A percentile compares a stretch with the other conserved stretches of the same genome.
phyloP scores from a whole-genome alignment of 106 monocot genomes.

The Iris macrosiphon region DNA sequence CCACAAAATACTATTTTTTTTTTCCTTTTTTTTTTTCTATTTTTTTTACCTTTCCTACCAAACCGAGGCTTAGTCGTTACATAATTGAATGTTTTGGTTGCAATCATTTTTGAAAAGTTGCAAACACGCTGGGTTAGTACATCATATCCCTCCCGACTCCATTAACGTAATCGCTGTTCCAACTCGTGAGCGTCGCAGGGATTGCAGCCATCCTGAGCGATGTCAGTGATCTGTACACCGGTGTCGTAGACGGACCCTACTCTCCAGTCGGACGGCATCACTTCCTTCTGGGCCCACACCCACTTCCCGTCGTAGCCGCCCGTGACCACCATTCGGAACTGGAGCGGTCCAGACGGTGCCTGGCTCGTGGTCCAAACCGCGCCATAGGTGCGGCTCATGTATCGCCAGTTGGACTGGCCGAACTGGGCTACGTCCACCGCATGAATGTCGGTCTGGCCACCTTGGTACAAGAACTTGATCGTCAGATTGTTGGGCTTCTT shows the following conservation, averaged over 20 bases:
- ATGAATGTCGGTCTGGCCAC: slow-evolving; percentile 80
- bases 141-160: too few relatives aligned
- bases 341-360: slow-evolving; percentile 64
- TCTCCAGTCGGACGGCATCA: slow-evolving; percentile 64
- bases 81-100: too few relatives aligned
- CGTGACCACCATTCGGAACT: slow-evolving; percentile 68
- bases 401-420: slow-evolving; percentile 50
- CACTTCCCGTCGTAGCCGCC: slow-evolving; percentile 85
- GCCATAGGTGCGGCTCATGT: slow-evolving; percentile 50
- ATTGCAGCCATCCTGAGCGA: slow-evolving; percentile 73
- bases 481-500: slow-evolving; percentile 35
- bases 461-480: slow-evolving; percentile 74
- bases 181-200: slow-evolving; percentile 44
- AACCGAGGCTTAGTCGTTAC: too few relatives aligned
- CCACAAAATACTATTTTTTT: too few relatives aligned
- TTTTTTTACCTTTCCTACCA: too few relatives aligned
- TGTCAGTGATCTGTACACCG: slow-evolving; percentile 66
- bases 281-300: slow-evolving; percentile 62
- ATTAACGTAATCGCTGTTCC: too few relatives aligned
- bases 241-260: slow-evolving; percentile 57
- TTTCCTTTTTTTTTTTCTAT: too few relatives aligned
- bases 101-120: too few relatives aligned
- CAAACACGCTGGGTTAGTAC: too few relatives aligned
- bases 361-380: slow-evolving; percentile 54
- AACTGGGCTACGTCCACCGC: slow-evolving; percentile 42